Conservation (phyloP, 352 stramenopile species). For the Phytopythium litorale region DNA sequence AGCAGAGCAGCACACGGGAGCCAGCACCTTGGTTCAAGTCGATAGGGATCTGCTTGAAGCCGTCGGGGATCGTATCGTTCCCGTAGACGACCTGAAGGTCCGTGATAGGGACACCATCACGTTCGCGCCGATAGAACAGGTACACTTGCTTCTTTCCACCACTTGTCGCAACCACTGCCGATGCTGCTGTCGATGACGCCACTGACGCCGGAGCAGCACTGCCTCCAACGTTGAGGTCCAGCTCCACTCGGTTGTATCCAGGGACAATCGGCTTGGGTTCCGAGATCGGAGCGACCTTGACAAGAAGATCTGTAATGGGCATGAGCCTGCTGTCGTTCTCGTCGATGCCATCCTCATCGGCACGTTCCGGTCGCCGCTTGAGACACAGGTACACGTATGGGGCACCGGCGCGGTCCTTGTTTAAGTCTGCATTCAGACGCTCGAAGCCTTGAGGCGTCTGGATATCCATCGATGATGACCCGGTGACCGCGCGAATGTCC, state of each 20-base stretch:
- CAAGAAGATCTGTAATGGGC: constrained; percentile 78
- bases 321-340: constrained; percentile 26
- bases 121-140: constrained; percentile 72
- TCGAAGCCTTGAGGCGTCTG: constrained; percentile 63
- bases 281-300: constrained; percentile 55
- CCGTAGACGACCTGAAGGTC: constrained; percentile 78
- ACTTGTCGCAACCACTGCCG: constrained; percentile 12
- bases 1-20: constrained; percentile 82
- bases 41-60: constrained; percentile 84
- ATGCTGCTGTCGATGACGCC: constrained; percentile 4
- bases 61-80: constrained; percentile 79
- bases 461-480: constrained; percentile 66
- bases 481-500: constrained; percentile 68
- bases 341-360: constrained; percentile 22
- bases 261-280: constrained; percentile 60
- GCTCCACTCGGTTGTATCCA: constrained; percentile 75
- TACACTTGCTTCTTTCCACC: constrained; percentile 85
- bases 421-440: constrained; percentile 78
- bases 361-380: constrained; percentile 58
- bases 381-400: constrained; percentile 86
- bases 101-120: constrained; percentile 78
- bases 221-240: constrained; percentile 79
- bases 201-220: constrained; percentile 7
- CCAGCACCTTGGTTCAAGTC: constrained; percentile 85
- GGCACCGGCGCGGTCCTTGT: constrained; percentile 74